Percentiles rank a stretch among this genome's conserved stretches.
These are phyloP conservation scores for Nemania sp. DNA, from an alignment of 2,329 filamentous ascomycete genomes.

Conservation along the genomic window DNA sequence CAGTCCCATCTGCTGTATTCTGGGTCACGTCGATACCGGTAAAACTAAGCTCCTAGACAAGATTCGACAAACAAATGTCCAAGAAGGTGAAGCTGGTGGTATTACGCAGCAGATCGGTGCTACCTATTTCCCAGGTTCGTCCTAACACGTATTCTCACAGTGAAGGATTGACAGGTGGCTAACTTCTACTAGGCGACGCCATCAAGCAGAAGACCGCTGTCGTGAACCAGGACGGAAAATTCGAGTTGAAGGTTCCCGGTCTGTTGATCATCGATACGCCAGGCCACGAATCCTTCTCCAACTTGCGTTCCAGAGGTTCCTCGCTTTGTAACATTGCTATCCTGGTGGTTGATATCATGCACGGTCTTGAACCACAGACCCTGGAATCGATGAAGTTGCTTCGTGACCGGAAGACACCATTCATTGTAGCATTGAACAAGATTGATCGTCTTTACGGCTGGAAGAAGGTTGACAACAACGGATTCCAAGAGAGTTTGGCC, in stretches of 20 bases:
- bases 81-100: slow-evolving; percentile 98
- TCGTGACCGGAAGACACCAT: slow-evolving; percentile 91
- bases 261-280: slow-evolving; percentile 96
- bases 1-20: slow-evolving; percentile 98
- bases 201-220: slow-evolving; percentile 90
- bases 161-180: slow-evolving; percentile 3
- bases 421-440: slow-evolving; percentile 99
- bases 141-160: neutral
- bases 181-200: slow-evolving; percentile 67
- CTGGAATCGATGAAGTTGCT: slow-evolving; percentile 96
- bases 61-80: slow-evolving; percentile 96
- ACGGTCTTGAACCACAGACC: slow-evolving; percentile 96
- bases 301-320: slow-evolving; percentile 92
- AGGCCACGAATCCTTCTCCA: slow-evolving; percentile 99
- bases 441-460: slow-evolving; percentile 99
- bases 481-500: slow-evolving; percentile 88
- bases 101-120: slow-evolving; percentile 99
- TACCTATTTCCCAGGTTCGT: slow-evolving; percentile 80
- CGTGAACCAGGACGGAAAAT: slow-evolving; percentile 85
- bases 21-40: slow-evolving; percentile 99
- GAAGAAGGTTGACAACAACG: slow-evolving; percentile 99
- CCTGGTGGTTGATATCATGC: slow-evolving; percentile 99
- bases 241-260: slow-evolving; percentile 97
- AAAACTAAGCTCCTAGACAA: slow-evolving; percentile 99
- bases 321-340: slow-evolving; percentile 99